Conservation (phyloP, 2,329 filamentous ascomycete genomes). For the Cercospora zeina region DNA sequence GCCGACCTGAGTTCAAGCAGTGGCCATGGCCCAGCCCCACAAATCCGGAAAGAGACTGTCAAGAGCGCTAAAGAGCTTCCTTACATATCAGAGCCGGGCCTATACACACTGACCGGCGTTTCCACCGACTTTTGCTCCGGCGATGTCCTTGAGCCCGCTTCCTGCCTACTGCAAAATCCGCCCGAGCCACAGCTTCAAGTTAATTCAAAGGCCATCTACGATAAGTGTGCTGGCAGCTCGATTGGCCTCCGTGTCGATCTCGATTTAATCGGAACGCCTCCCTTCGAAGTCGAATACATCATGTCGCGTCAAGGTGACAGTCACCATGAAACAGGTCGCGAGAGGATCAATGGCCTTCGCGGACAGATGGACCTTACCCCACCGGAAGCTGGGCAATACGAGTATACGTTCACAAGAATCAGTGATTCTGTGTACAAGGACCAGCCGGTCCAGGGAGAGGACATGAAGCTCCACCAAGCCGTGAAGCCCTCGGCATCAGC, state of each 20-base stretch:
- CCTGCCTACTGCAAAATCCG: constrained; percentile 89
- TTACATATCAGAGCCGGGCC: constrained; percentile 71
- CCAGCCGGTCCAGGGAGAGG: constrained; percentile 60
- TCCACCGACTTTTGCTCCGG: constrained; percentile 79
- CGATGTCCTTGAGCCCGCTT: constrained; percentile 88
- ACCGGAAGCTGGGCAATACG: constrained; percentile 76
- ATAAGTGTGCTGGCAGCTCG: constrained; percentile 92
- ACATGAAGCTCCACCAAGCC: constrained; percentile 69
- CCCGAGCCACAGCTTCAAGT: constrained; percentile 78
- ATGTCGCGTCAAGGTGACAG: constrained; percentile 63
- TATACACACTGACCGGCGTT: constrained; percentile 82
- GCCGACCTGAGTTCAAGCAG: constrained; percentile 67
- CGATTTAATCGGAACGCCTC: constrained; percentile 87
- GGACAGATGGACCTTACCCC: constrained; percentile 85
- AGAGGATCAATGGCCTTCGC: constrained; percentile 68
- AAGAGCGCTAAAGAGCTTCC: constrained; percentile 65
- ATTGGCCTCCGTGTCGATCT: constrained; percentile 86
- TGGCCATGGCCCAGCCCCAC: constrained; percentile 64
- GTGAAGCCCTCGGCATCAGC: constrained; percentile 92
- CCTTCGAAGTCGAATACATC: constrained; percentile 80
- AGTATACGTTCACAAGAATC: constrained; percentile 79
- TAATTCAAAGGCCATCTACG: constrained; percentile 76
- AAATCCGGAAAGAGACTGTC: constrained; percentile 60
- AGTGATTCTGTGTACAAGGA: constrained; percentile 78
- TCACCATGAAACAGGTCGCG: constrained; percentile 50